Evolutionary conservation across 495 filamentous ascomycete genomes (phyloP).

Genomic region (Tuber aestivum): DNA sequence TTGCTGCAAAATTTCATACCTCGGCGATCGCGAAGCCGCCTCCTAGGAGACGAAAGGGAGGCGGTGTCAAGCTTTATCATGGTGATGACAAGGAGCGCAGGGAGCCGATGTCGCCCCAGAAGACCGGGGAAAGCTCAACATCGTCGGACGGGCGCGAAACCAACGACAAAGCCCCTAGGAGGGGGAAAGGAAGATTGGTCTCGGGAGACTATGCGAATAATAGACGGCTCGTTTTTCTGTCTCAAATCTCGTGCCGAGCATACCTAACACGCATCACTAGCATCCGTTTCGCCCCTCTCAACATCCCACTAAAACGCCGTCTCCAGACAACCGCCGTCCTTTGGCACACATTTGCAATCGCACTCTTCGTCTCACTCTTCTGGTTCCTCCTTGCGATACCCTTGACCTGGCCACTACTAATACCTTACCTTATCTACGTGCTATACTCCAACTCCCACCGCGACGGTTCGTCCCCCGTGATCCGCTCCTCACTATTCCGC

Average conservation of each 20-base stretch:
- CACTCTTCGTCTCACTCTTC: slow-evolving; percentile 67
- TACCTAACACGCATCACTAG: slow-evolving; percentile 40
- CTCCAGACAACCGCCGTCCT: slow-evolving; percentile 84
- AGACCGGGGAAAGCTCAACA: slow-evolving; percentile 25
- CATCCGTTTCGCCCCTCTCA: slow-evolving; percentile 80
- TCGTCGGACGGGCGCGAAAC: slow-evolving; percentile 10
- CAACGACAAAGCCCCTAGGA: neutral
- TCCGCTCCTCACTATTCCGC: slow-evolving; percentile 65
- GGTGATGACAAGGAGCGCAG: neutral
- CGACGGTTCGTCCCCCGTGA: slow-evolving; percentile 63
- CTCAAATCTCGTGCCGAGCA: neutral
- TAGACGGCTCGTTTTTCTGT: neutral
- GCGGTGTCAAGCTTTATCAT: neutral
- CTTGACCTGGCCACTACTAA: slow-evolving; percentile 78
- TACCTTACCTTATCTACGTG: slow-evolving; percentile 83
- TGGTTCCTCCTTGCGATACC: slow-evolving; percentile 89
- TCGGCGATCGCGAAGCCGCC: neutral
- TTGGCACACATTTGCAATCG: slow-evolving; percentile 76
- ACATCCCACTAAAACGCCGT: slow-evolving; percentile 75
- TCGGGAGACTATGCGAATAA: neutral
- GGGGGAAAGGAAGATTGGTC: neutral
- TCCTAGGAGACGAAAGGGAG: neutral
- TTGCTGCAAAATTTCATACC: slow-evolving; percentile 7
- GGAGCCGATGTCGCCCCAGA: slow-evolving; percentile 2
- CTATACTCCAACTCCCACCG: slow-evolving; percentile 69